phyloP scores from a whole-genome alignment of 768 basidiomycete species.

The Tephrocybe sp. region DNA sequence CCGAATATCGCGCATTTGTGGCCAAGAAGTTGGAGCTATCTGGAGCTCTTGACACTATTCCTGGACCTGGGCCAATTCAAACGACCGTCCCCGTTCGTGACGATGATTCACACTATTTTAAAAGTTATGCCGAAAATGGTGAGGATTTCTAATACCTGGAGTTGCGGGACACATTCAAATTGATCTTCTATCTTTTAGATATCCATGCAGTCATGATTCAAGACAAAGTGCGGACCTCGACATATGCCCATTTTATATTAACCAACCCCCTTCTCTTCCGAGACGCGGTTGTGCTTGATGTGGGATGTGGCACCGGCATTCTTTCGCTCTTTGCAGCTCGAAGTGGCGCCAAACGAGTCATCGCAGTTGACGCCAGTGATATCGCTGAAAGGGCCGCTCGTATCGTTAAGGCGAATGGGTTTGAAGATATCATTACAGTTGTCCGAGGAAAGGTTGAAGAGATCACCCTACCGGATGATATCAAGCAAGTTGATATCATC shows the following conservation, averaged over 20 bases:
- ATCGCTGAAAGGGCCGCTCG: conserved; percentile 76
- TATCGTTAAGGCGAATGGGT: conserved; percentile 76
- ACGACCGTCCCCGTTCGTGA: conserved; percentile 49
- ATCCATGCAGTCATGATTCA: conserved; percentile 97
- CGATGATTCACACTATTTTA: conserved; percentile 93
- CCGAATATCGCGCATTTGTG: conserved; percentile 61
- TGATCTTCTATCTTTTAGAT: conserved; percentile 50
- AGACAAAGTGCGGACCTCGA: conserved; percentile 90
- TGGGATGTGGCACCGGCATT: conserved; percentile 95
- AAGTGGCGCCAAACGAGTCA: conserved; percentile 87
- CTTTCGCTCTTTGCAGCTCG: conserved; percentile 87
- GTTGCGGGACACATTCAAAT: not conserved
- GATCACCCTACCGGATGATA: conserved; percentile 69
- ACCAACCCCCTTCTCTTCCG: conserved; percentile 79
- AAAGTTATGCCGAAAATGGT: conserved; percentile 90
- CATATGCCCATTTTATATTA: conserved; percentile 90
- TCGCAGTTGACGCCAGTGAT: conserved; percentile 88
- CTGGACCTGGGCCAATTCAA: conserved; percentile 30
- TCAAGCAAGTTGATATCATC: conserved; percentile 87
- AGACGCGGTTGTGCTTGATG: conserved; percentile 87
- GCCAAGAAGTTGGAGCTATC: conserved; percentile 50
- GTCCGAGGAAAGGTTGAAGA: conserved; percentile 92
- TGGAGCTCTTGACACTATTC: conserved; percentile 40
- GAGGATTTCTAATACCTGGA: conserved; percentile 13
- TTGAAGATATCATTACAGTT: conserved; percentile 78